phyloP scores from a whole-genome alignment of 2,329 filamentous ascomycete species.

The Phaeosphaeriaceae sp. region DNA sequence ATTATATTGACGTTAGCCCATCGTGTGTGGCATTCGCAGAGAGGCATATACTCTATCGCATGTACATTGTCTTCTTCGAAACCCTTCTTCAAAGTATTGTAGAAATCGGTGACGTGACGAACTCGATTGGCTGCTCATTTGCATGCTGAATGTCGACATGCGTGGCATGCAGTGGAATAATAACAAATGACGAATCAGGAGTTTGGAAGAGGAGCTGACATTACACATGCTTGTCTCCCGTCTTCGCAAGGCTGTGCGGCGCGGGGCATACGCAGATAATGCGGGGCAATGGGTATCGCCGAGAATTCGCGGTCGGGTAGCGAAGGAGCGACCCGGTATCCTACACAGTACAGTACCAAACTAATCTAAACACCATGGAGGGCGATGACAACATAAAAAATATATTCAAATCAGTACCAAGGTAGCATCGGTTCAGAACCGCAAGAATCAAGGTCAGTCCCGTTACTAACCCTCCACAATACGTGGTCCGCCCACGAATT shows the following conservation, averaged over 20 bases:
- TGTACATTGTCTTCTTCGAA: background rate
- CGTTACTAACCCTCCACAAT: no score
- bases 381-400: no score
- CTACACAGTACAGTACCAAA: no score
- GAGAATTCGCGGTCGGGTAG: background rate
- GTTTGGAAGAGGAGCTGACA: constrained; percentile 19
- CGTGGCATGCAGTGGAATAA: no score
- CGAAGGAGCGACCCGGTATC: no score
- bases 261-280: constrained; percentile 15
- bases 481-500: constrained; percentile 7
- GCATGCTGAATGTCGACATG: constrained; percentile 1
- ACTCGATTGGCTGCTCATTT: constrained; percentile 1
- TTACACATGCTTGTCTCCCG: background rate
- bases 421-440: no score
- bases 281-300: constrained; percentile 21
- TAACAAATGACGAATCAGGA: constrained; percentile 20
- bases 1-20: no score
- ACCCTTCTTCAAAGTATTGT: background rate
- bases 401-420: no score
- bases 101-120: background rate
- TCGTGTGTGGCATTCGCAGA: no score
- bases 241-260: constrained; percentile 9
- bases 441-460: no score
- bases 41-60: no score
- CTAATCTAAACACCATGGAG: no score